These are phyloP conservation scores for Onygenales sp. DNA, from an alignment of 2,329 filamentous ascomycete species.

Conservation along the genomic window DNA sequence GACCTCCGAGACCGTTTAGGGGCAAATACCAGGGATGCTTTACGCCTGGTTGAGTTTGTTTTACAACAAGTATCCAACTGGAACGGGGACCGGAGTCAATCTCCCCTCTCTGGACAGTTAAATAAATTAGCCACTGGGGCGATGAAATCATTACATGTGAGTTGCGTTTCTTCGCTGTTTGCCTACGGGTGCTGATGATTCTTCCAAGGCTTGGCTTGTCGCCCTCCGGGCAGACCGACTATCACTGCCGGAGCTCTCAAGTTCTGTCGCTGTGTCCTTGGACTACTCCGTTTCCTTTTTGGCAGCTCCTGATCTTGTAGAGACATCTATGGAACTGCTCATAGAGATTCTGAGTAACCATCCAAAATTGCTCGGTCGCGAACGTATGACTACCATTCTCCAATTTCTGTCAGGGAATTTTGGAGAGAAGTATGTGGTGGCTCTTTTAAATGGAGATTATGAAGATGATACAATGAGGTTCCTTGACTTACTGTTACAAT, in stretches of 20 bases:
- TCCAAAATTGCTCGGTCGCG: slow-evolving; percentile 17
- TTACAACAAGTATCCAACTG: slow-evolving; percentile 22
- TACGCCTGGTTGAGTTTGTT: slow-evolving; percentile 27
- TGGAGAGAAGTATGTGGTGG: slow-evolving; percentile 23
- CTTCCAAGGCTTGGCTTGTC: slow-evolving; percentile 10
- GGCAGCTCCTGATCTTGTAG: slow-evolving; percentile 18
- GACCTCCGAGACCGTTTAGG: slow-evolving; percentile 16
- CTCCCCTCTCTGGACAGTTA: slow-evolving; percentile 7
- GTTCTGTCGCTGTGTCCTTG: slow-evolving; percentile 4
- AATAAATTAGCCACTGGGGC: slow-evolving; percentile 21
- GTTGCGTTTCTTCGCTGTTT: slow-evolving; percentile 3
- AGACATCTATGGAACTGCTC: slow-evolving; percentile 24
- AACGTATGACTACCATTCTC: slow-evolving; percentile 20
- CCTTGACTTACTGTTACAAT: slow-evolving; percentile 31
- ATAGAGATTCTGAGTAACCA: slow-evolving; percentile 24
- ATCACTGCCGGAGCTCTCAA: slow-evolving; percentile 2
- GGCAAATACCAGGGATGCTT: slow-evolving; percentile 28
- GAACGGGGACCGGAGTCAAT: slow-evolving; percentile 11
- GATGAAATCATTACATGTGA: slow-evolving; percentile 28
- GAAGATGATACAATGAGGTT: slow-evolving; percentile 30
- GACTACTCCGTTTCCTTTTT: slow-evolving; percentile 13
- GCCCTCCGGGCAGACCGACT: slow-evolving; percentile 8
- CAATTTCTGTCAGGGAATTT: slow-evolving; percentile 25
- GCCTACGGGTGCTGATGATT: not conserved
- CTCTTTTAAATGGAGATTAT: slow-evolving; percentile 26